These are phyloP conservation scores for Diplosphaera chodatii DNA, from an alignment of 139 green algal genomes.

Conservation along the genomic window DNA sequence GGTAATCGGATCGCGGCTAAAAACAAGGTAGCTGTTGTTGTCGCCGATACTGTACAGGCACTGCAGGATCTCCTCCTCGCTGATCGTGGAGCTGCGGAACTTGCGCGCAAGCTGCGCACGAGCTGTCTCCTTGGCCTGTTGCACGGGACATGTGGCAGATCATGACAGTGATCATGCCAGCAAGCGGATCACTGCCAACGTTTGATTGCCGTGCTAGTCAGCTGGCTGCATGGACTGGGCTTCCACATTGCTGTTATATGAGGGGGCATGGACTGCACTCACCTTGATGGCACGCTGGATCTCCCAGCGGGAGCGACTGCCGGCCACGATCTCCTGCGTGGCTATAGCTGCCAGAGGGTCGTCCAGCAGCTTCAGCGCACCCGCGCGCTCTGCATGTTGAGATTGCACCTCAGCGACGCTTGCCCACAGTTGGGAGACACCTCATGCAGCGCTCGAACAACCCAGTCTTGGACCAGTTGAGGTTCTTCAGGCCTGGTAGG, in stretches of 20 bases:
- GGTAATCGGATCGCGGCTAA: slow-evolving; percentile 82
- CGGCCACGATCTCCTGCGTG: slow-evolving; percentile 78
- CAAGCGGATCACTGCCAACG: too few species aligned
- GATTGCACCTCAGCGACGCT: too few species aligned
- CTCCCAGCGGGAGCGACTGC: slow-evolving; percentile 27
- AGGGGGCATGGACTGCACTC: too few species aligned
- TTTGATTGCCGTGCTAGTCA: too few species aligned
- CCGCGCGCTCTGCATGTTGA: background rate
- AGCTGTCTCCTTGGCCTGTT: slow-evolving; percentile 76
- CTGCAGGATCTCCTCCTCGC: slow-evolving; percentile 69
- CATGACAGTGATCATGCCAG: too few species aligned
- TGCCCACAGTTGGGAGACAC: too few species aligned
- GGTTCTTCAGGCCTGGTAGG: too few species aligned
- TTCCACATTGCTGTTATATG: too few species aligned
- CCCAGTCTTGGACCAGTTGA: too few species aligned
- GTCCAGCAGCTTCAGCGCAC: slow-evolving; percentile 33
- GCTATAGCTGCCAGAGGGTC: slow-evolving; percentile 70
- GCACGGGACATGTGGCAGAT: too few species aligned
- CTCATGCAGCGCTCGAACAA: too few species aligned
- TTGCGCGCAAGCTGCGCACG: slow-evolving; percentile 56
- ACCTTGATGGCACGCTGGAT: slow-evolving; percentile 80
- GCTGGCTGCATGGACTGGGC: too few species aligned
- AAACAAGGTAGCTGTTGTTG: slow-evolving; percentile 91
- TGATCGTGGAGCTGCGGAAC: slow-evolving; percentile 36
- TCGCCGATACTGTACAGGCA: slow-evolving; percentile 87